phyloP scores from a whole-genome alignment of 495 filamentous ascomycete genomes.

The Annulohypoxylon bovei region DNA sequence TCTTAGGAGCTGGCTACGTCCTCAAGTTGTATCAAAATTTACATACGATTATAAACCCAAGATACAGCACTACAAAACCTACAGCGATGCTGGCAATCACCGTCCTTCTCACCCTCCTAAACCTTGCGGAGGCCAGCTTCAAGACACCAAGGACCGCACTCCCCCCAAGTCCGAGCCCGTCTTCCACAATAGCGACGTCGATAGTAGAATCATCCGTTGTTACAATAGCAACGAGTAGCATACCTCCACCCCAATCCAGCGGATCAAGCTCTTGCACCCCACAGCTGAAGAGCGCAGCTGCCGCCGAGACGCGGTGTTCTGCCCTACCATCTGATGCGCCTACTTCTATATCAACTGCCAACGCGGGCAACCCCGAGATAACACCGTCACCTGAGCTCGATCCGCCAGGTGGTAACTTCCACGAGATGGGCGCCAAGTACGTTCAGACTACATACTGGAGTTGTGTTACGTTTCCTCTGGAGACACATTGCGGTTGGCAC shows the following conservation, averaged over 20 bases:
- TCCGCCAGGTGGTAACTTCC: conserved; percentile 29
- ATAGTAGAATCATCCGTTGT: neutral
- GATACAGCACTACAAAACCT: neutral
- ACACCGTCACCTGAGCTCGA: conserved; percentile 31
- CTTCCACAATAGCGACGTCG: conserved; percentile 7
- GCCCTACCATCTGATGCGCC: neutral
- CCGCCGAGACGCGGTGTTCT: conserved; percentile 8
- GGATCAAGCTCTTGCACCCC: neutral
- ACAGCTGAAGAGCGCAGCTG: neutral
- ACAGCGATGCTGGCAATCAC: conserved; percentile 30
- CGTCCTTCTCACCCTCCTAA: conserved; percentile 22
- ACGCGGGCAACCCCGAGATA: conserved; percentile 15
- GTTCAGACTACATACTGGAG: conserved; percentile 56
- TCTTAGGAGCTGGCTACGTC: neutral
- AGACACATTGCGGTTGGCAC: conserved; percentile 57
- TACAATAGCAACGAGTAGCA: neutral
- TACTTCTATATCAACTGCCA: conserved; percentile 1
- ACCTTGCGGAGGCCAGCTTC: conserved; percentile 27
- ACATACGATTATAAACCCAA: neutral
- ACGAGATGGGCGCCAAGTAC: conserved; percentile 41
- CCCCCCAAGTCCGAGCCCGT: conserved; percentile 5
- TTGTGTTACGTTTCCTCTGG: conserved; percentile 47
- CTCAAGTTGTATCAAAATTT: neutral
- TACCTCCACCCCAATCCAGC: neutral
- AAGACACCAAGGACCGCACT: conserved; percentile 37